Evolutionary conservation across 345 rosid genomes (phyloP), one percentile per base, ranked within the genome.

Genomic region (Rhodomyrtus tomentosa): DNA sequence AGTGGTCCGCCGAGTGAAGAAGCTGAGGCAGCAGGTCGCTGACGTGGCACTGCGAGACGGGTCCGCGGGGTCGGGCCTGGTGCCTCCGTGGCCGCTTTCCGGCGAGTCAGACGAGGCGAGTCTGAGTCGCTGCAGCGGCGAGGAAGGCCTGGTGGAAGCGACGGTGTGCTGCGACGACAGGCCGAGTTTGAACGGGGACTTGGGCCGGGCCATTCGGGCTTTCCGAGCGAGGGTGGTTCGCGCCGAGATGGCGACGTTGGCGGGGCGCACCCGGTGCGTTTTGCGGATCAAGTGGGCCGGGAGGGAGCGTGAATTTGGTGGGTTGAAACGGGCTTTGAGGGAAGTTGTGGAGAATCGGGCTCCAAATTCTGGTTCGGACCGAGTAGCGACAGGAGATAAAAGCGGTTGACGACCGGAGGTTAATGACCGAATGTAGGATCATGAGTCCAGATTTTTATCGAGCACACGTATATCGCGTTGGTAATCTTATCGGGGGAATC

Each of bases 1-100:
- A 88, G 98, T 94, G 87, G 95, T 95, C 80, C 93, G 88, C 62
- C 94, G 88, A 86, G 89, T 93, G 89, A 92, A 86, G 88, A 95
- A 93, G 86, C 86, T 92, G 74, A 88, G 86, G 81, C 85, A 72
- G 84, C 92, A 93, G 72, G 93, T 91, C 21, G 90, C 91, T 32
- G 91, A 89, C 86, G 50, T 84, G 58, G 89, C 81, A 24, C 51
- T 73, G 24, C 83, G 29, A 38, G 86, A 50, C 25, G 59, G 73
- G 80, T 50, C 82, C 0, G 55, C 5, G 12, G 50, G 38, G 7
- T 50, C 24, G 40, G 55, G 82, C 56, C 36, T 85, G 82, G 55
- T 20, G 14, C 14, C 38, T 54, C 20, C 82, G 10, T 89, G 85
- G 86, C 85, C 82, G 56, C 90, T 88, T 74, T 92, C 92, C 11